phyloP scores from a whole-genome alignment of 306 rosid species.

The Cercis canadensis region DNA sequence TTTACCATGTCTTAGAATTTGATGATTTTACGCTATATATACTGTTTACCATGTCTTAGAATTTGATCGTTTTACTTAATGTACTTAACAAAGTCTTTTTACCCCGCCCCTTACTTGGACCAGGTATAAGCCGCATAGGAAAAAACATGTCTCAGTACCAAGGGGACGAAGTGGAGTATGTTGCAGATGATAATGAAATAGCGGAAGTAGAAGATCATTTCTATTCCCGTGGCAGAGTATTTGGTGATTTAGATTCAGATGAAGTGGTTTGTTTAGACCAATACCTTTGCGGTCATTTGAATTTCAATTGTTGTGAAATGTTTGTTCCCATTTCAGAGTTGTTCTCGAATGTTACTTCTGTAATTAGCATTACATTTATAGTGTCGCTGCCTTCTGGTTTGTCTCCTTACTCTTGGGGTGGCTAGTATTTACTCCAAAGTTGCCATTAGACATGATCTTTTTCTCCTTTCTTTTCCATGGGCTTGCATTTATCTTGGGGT shows the following conservation, averaged over 20 bases:
- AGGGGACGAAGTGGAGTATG: constrained; percentile 39
- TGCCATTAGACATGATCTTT: constrained; percentile 9
- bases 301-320: too few species aligned
- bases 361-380: not conserved
- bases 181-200: constrained; percentile 46
- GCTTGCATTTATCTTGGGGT: constrained; percentile 1
- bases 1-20: not conserved
- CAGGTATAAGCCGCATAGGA: constrained; percentile 28
- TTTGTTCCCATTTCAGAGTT: not conserved
- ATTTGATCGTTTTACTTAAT: not conserved
- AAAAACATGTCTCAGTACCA: constrained; percentile 37
- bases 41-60: too few species aligned
- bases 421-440: not conserved
- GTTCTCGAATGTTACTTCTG: not conserved
- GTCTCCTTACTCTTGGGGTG: not conserved
- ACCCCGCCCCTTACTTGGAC: not conserved
- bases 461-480: not conserved
- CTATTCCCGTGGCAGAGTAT: constrained; percentile 39
- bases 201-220: constrained; percentile 45
- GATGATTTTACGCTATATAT: not conserved
- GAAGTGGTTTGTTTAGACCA: constrained; percentile 41
- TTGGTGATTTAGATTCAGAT: constrained; percentile 47
- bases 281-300: constrained; percentile 9
- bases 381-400: not conserved
- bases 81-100: not conserved